Evolutionary conservation across 2,329 filamentous ascomycete species (phyloP), one percentile per base, ranked within the genome.

Genomic region (Zymoseptoria ardabiliae): DNA sequence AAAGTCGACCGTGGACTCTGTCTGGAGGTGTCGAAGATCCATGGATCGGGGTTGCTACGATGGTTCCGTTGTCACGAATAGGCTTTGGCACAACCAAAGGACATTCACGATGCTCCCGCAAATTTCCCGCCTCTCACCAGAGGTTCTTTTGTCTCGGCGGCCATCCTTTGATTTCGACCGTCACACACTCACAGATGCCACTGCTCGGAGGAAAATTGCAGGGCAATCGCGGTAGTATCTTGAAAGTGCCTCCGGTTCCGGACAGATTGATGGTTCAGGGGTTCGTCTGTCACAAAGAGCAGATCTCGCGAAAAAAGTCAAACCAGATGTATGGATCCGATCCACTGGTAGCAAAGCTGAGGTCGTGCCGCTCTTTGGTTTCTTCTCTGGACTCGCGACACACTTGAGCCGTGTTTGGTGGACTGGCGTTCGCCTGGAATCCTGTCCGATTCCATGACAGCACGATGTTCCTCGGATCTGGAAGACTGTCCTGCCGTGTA

Each of bases 401-500:
- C 35, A 61, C 54, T 30, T 61, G 60, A 11, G 54, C 58, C 11
- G 59, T 45, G n/a, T 57, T 62, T 1, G 60, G 60, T n/a, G 62
- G 55, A 7, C 50, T 28, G 20, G 49, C 45, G 22, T 61, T 63
- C 7, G 57, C 57, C 35, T 50, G 53, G 59, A 61, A 61, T 21
- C 55, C 53, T 25, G 52, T 54, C 28, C 60, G 53, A 25, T 53
- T 59, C 60, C 60, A 57, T 23, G 58, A 62, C n/a, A 62, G 50
- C 1, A 62, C 58, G 48, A 62, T 25, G 23, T 60, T 60, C 11
- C 62, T 54, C 23, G 60, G 58, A 7, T 58, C 60, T 28, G 56
- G 60, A 28, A 56, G 54, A 55, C 60, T 62, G 54, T 60, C 53
- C 21, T 62, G 60, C 60, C 56, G 61, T 49, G 62, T 61, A n/a